Evolutionary conservation across 1,139 yeast species (phyloP), one percentile per base, ranked within the genome.

Genomic region (Pneumocystis oryctolagi): DNA sequence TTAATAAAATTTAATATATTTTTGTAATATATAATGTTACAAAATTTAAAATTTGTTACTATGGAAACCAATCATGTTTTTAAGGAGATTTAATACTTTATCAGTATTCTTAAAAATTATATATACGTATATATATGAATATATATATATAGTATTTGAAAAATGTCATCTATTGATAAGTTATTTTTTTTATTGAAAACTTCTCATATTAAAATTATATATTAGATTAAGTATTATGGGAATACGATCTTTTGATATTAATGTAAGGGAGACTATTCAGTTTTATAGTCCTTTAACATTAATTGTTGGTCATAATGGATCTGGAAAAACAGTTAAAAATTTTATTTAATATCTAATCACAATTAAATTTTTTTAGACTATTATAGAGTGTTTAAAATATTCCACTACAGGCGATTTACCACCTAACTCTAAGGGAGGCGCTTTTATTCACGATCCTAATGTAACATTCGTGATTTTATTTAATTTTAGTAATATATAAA

Each of bases 391-490:
- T 72, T 77, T 94, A 65, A 84, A 89, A 71, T 92, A 90, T 73
- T 94, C 95, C 28, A 88, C 98, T 14, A 92, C 98, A 0, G 98
- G 98, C 5, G 94, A 87, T 70, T 76, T 90, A 66, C 99, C 99
- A 0, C 98, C 98, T 1, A 90, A 90, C 71, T 84, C 94, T 60
- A 89, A 88, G 73, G 96, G 96, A 62, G 97, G 97, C 3, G 97
- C 97, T 0, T 94, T 94, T 72, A 83, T 94, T 5, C 94, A 90
- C 71, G 98, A 94, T 76, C 98, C 98, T 0, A 84, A 85, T 67
- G 81, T 87, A 65, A 80, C 61, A 9, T 18, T 34, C 14, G 16
- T 37, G 18, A 18, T n/a, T 12, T 37, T 34, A 25, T 47, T 25
- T 47, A 25, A 20, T 16, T 3, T 20, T 14, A 8, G 61, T 59